Base-by-base conservation (phyloP, 1,139 yeast species). In the Yamadazyma dendronema region DNA sequence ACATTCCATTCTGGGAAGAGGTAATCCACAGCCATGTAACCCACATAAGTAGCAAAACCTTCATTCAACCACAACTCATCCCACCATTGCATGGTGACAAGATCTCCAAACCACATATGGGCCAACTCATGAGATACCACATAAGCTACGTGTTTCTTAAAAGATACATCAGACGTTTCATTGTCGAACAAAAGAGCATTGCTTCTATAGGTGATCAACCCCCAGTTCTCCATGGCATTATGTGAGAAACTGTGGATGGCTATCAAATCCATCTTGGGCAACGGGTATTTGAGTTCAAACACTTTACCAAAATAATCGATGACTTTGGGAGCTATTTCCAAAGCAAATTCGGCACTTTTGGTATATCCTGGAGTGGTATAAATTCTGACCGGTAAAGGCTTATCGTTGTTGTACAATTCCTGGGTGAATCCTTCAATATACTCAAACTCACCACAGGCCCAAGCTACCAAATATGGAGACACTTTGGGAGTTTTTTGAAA, bases 81-180 rank as follows among this genome's bases (percentile, higher is more conserved):
- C 96, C 96, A 87, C 88, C 92, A 87, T 52, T 85, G 86, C 96
- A 87, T 87, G 44, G 96, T 87, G 42, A 86, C 95, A 53, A 87
- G 69, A 62, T 87, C 83, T 48, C 96, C 96, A 59, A 87, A 87
- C 96, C 96, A 87, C 65, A 87, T 95, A 59, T 87, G 96, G 17
- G 95, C 95, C 56, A 87, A 72, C 64, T 87, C 96, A 65, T 87
- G 96, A 59, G 84, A 87, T 33, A 87, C 88, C 29, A 87, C 95
- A 58, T 87, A 90, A 14, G 92, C 86, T 10, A 87, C 95, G 50
- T 87, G 80, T 54, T 80, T 81, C 56, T 81, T 80, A 52, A 85
- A 81, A 33, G 76, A 68, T 36, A 84, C 77, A 43, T 83, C 81
- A 34, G 88, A 78, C 41, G 80, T 77, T 43, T 74, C 69, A 44